Percentiles rank a stretch among this genome's conserved stretches.
Conservation (phyloP, 2,329 filamentous ascomycete species). For the Alternaria ventricosa region DNA sequence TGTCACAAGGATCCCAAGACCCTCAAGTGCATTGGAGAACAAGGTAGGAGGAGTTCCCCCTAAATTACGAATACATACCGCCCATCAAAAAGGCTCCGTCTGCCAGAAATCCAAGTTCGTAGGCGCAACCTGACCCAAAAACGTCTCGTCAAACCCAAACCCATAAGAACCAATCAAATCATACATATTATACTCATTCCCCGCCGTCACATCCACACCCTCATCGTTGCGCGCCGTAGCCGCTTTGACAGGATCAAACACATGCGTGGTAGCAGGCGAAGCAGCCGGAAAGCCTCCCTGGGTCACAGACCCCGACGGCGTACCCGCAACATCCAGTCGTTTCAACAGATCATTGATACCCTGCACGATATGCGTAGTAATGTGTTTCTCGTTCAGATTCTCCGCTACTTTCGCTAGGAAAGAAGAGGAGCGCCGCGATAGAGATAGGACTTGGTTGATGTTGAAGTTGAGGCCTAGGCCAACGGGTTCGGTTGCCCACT, state of each 20-base stretch:
- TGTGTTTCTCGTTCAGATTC: slow-evolving; percentile 39
- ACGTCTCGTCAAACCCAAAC: slow-evolving; percentile 43
- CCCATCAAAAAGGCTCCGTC: slow-evolving; percentile 27
- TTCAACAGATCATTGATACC: slow-evolving; percentile 38
- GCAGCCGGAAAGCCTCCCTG: background rate
- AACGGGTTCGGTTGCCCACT: slow-evolving; percentile 32
- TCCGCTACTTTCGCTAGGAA: slow-evolving; percentile 36
- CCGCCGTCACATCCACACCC: background rate
- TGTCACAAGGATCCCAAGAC: background rate
- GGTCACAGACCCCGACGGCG: slow-evolving; percentile 15
- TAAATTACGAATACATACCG: background rate
- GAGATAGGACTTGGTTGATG: slow-evolving; percentile 35
- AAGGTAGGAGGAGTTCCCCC: background rate
- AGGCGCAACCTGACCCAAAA: slow-evolving; percentile 37
- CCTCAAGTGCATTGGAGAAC: background rate
- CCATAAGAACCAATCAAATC: slow-evolving; percentile 41
- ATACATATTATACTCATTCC: slow-evolving; percentile 34
- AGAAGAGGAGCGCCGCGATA: slow-evolving; percentile 33
- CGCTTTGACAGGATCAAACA: slow-evolving; percentile 3
- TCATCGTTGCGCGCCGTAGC: background rate
- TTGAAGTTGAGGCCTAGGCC: slow-evolving; percentile 42
- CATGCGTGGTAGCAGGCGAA: background rate
- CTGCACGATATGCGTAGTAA: slow-evolving; percentile 38
- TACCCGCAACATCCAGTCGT: slow-evolving; percentile 29
- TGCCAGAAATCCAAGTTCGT: slow-evolving; percentile 42